phyloP scores from a whole-genome alignment of 495 filamentous ascomycete genomes.

The Penicillium taxi region DNA sequence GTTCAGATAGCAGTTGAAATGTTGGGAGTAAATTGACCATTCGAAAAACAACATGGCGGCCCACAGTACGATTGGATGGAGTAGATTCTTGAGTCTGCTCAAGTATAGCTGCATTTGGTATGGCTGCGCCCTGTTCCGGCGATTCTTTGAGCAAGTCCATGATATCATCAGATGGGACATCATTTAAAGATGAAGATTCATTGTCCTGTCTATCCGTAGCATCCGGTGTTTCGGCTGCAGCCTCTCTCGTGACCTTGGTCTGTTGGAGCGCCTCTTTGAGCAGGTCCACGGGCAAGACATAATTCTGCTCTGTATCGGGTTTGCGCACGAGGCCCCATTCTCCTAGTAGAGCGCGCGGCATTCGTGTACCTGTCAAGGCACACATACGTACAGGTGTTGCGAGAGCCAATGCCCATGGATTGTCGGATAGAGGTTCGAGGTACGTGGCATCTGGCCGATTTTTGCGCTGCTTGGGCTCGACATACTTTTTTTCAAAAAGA shows the following conservation, averaged over 20 bases:
- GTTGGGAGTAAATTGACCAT: constrained; percentile 24
- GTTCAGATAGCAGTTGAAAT: constrained; percentile 11
- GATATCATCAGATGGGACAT: no score
- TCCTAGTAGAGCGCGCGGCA: constrained; percentile 60
- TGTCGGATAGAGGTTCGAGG: constrained; percentile 20
- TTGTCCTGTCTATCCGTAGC: not conserved
- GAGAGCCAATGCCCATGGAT: constrained; percentile 49
- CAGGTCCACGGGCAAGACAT: constrained; percentile 50
- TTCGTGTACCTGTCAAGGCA: constrained; percentile 39
- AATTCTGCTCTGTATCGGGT: constrained; percentile 47
- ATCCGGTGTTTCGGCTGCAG: not conserved
- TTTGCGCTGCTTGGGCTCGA: constrained; percentile 21
- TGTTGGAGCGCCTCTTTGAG: constrained; percentile 23
- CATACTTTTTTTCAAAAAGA: constrained; percentile 20
- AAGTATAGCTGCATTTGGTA: not conserved
- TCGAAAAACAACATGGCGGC: constrained; percentile 19
- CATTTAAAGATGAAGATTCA: not conserved
- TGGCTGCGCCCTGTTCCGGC: not conserved
- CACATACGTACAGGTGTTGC: constrained; percentile 60
- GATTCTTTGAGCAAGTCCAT: not conserved
- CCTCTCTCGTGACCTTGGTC: no score
- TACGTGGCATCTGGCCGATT: constrained; percentile 20
- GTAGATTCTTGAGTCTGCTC: not conserved
- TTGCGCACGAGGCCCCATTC: constrained; percentile 51
- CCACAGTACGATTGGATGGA: not conserved